phyloP scores from a whole-genome alignment of 148 eudicot species.

The Rhododendron molle region DNA sequence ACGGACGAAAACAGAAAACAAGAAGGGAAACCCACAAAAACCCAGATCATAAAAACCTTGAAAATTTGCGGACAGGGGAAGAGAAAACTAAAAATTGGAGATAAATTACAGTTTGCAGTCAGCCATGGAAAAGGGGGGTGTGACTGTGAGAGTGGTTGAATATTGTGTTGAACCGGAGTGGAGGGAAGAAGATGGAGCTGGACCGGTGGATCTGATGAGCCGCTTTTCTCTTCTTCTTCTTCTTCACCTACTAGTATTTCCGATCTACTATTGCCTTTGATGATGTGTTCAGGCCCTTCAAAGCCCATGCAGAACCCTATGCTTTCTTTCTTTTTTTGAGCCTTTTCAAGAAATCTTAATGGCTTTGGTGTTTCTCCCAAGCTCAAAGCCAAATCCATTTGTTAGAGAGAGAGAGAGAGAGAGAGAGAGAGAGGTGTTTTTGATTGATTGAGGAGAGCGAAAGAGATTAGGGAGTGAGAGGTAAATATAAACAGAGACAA shows the following conservation, averaged over 20 bases:
- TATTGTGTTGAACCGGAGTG: conserved; percentile 28
- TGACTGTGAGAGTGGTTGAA: conserved; percentile 15
- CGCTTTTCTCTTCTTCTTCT: conserved; percentile 11
- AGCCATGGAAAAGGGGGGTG: conserved; percentile 28
- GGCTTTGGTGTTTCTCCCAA: conserved; percentile 33
- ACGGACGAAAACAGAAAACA: neutral
- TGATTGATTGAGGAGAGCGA: neutral
- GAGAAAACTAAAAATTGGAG: neutral
- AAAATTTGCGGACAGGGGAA: neutral
- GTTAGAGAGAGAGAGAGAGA: neutral
- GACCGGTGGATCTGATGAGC: conserved; percentile 29
- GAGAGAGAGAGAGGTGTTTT: neutral
- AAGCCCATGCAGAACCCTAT: conserved; percentile 45
- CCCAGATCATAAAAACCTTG: neutral
- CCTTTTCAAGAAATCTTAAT: conserved; percentile 21
- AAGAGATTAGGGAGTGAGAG: neutral
- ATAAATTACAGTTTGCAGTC: conserved; percentile 22
- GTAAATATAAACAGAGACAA: neutral
- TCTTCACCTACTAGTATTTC: neutral
- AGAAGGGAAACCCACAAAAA: neutral
- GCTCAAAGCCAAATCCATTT: conserved; percentile 49
- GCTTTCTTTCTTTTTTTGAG: conserved; percentile 15
- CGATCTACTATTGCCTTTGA: neutral
- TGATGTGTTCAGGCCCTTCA: neutral
- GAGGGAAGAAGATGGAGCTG: conserved; percentile 47